These are phyloP conservation scores for Immersiporthe knoxdaviesiana DNA, from an alignment of 2,329 filamentous ascomycete species.

Conservation along the genomic window DNA sequence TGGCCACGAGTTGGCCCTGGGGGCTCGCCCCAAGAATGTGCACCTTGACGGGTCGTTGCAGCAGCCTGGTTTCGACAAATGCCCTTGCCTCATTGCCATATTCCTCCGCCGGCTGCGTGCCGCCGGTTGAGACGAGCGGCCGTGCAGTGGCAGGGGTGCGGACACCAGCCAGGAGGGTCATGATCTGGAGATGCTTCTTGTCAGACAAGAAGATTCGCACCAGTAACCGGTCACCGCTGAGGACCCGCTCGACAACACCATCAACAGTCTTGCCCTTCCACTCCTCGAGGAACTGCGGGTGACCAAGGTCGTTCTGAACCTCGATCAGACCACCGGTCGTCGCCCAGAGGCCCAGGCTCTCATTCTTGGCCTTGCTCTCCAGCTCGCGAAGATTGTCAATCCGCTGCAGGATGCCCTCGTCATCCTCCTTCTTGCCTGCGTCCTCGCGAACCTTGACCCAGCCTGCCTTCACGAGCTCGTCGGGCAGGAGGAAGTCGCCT, in stretches of 20 bases:
- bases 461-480: conserved; percentile 82
- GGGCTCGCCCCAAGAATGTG: conserved; percentile 85
- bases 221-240: conserved; percentile 88
- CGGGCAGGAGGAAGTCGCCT: conserved; percentile 77
- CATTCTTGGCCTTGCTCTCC: conserved; percentile 76
- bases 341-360: conserved; percentile 81
- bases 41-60: conserved; percentile 84
- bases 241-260: conserved; percentile 85
- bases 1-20: conserved; percentile 88
- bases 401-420: conserved; percentile 70
- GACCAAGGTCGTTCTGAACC: conserved; percentile 78
- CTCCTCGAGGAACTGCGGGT: conserved; percentile 77
- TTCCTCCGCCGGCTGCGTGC: conserved; percentile 83
- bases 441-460: conserved; percentile 95
- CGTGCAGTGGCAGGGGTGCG: conserved; percentile 89
- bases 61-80: conserved; percentile 83
- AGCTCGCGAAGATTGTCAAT: conserved; percentile 78
- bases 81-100: conserved; percentile 85
- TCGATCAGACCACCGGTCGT: conserved; percentile 69
- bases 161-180: conserved; percentile 87
- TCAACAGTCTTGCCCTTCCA: conserved; percentile 87
- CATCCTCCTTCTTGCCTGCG: conserved; percentile 87
- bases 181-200: conserved; percentile 84
- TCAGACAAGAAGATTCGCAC: conserved; percentile 80
- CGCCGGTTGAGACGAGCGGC: conserved; percentile 75